Evolutionary conservation across 805 yeast species (phyloP).

Genomic region (Lipomyces anomalus): DNA sequence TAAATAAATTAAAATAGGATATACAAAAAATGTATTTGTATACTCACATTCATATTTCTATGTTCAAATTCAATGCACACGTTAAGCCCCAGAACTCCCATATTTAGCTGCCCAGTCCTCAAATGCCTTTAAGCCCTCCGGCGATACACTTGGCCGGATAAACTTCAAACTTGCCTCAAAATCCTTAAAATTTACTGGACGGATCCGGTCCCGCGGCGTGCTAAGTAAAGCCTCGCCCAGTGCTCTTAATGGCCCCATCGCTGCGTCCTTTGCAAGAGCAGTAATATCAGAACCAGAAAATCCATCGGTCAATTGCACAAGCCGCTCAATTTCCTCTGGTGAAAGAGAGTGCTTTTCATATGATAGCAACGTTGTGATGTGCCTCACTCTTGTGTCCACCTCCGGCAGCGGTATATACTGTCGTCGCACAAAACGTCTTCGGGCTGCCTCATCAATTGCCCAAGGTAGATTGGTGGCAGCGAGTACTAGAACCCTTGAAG

Average conservation of each 20-base stretch:
- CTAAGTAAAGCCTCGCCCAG: slow-evolving; percentile 76
- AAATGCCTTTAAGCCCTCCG: slow-evolving; percentile 69
- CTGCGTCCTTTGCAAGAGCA: slow-evolving; percentile 91
- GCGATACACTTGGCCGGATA: slow-evolving; percentile 83
- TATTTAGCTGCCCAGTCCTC: slow-evolving; percentile 84
- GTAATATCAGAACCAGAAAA: slow-evolving; percentile 93
- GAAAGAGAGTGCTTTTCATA: slow-evolving; percentile 67
- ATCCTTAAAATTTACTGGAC: slow-evolving; percentile 69
- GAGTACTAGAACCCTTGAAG: slow-evolving; percentile 71
- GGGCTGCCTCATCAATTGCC: slow-evolving; percentile 95
- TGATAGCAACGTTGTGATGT: slow-evolving; percentile 58
- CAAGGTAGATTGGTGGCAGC: slow-evolving; percentile 97
- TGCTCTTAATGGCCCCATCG: slow-evolving; percentile 93
- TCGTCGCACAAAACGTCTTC: slow-evolving; percentile 84
- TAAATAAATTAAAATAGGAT: too few relatives aligned
- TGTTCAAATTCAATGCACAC: slow-evolving; percentile 1
- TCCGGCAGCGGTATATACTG: slow-evolving; percentile 95
- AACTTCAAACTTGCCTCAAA: slow-evolving; percentile 69
- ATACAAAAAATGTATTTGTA: too few relatives aligned
- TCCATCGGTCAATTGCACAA: slow-evolving; percentile 62
- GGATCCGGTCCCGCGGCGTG: slow-evolving; percentile 64
- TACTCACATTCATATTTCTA: too few relatives aligned
- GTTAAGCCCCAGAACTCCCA: slow-evolving; percentile 80
- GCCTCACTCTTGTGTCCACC: slow-evolving; percentile 67
- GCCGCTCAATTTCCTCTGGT: slow-evolving; percentile 54